Evolutionary conservation across 1,284 basidiomycete genomes (phyloP), one percentile per base, ranked within the genome.

Genomic region (Leccinum fallax): DNA sequence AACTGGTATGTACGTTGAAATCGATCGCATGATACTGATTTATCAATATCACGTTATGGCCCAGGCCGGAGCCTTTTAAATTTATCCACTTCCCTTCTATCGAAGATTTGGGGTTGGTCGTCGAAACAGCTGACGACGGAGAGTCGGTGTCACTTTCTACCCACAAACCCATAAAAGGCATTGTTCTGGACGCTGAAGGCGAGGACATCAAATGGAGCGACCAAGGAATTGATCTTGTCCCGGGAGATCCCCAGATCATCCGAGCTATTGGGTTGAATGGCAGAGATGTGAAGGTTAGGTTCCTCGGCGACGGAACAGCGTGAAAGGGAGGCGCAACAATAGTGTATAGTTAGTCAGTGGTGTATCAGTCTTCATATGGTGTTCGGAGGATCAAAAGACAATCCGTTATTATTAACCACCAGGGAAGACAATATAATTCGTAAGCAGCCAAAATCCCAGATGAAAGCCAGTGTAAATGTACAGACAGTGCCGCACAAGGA

Each of bases 21-120:
- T 64, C n/a, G 55, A 52, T 65, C 57, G 59, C 38, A 60, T 53
- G 60, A 55, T 54, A 53, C 34, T 19, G 59, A 51, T 60, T 56
- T 53, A 38, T 63, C 57, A 43, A 28, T 58, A 56, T 62, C 57
- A 65, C 62, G 55, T 60, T 57, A 62, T 40, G 56, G 61, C 59
- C 26, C 38, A 94, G 92, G 92, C 92, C 92, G 11, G 92, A 95
- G 74, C 94, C 94, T 30, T 95, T 89, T 83, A 96, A 97, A 77
- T 95, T 86, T 77, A 87, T 96, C 74, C 80, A 84, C 54, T 95
- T 94, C 81, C 92, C 93, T 43, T 70, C 84, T 21, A 76, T 82
- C 52, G 75, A 82, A 57, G 81, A 85, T 60, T 72, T 89, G 32
- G 85, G 83, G 24, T 79, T 95, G 58, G 75, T 80, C 58, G 81